phyloP scores from a whole-genome alignment of 2,329 filamentous ascomycete species.

The Cadophora sp. region DNA sequence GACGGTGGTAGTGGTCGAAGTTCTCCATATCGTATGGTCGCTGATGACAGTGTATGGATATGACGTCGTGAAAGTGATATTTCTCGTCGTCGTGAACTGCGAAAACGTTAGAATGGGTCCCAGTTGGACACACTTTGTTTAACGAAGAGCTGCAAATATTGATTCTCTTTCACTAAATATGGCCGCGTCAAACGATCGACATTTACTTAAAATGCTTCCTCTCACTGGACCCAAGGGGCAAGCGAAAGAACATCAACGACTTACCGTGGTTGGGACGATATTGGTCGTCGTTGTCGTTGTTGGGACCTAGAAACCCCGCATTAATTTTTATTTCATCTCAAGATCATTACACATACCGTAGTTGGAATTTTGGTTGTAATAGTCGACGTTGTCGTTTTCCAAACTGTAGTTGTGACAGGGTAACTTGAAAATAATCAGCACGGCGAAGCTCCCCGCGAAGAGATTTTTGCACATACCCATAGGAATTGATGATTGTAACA shows the following conservation, averaged over 20 bases:
- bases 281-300: constrained; percentile 20
- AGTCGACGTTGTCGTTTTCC: constrained; percentile 26
- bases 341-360: constrained; percentile 13
- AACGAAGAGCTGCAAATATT: too few species aligned
- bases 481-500: constrained; percentile 30
- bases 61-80: constrained; percentile 24
- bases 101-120: neutral
- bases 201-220: neutral
- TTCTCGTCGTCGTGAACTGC: constrained; percentile 27
- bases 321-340: neutral
- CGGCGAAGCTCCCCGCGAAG: neutral
- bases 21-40: constrained; percentile 13
- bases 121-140: too few species aligned
- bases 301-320: neutral
- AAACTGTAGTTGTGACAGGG: constrained; percentile 30
- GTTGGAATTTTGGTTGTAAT: constrained; percentile 16
- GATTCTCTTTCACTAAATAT: too few species aligned
- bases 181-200: too few species aligned
- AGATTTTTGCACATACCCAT: constrained; percentile 22
- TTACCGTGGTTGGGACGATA: constrained; percentile 19
- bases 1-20: neutral
- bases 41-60: constrained; percentile 19
- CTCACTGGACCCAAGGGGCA: neutral
- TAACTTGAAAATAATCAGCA: constrained; percentile 21
- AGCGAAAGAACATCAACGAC: neutral